Percentiles rank a stretch among this genome's conserved stretches.
Conservation (phyloP, 2,329 filamentous ascomycete genomes). For the Trichophyton equinum region DNA sequence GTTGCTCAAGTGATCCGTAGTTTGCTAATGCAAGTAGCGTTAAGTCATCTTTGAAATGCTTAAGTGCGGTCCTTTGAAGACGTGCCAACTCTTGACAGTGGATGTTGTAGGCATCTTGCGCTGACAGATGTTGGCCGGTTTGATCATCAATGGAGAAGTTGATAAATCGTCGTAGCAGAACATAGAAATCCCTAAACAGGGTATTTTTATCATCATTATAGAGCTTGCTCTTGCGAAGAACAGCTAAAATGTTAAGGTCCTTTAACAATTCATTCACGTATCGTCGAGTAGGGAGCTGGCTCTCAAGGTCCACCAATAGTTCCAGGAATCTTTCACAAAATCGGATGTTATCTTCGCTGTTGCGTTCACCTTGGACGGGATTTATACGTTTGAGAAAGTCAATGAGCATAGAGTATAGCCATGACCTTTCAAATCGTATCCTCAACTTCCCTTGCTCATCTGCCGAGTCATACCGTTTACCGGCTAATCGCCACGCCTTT, state of each 20-base stretch:
- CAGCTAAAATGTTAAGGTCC: slow-evolving; percentile 70
- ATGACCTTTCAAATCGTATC: slow-evolving; percentile 80
- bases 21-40: slow-evolving; percentile 88
- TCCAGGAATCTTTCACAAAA: slow-evolving; percentile 94
- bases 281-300: slow-evolving; percentile 82
- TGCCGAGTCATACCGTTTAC: slow-evolving; percentile 74
- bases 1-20: slow-evolving; percentile 72
- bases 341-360: slow-evolving; percentile 47
- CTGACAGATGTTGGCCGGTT: slow-evolving; percentile 62
- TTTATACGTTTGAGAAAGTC: slow-evolving; percentile 71
- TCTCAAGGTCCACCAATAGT: slow-evolving; percentile 78
- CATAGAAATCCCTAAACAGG: slow-evolving; percentile 66
- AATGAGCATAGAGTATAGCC: slow-evolving; percentile 76
- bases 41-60: slow-evolving; percentile 76
- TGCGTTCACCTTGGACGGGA: slow-evolving; percentile 24
- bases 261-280: slow-evolving; percentile 83
- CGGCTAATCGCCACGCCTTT: slow-evolving; percentile 81
- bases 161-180: slow-evolving; percentile 74
- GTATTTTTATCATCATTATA: slow-evolving; percentile 62
- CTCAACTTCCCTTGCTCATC: slow-evolving; percentile 68
- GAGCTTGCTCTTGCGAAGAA: slow-evolving; percentile 64
- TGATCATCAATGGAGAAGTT: slow-evolving; percentile 87
- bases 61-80: slow-evolving; percentile 65
- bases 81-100: slow-evolving; percentile 67
- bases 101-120: slow-evolving; percentile 60